These are phyloP conservation scores for Bruguiera hainesii DNA, from an alignment of 441 rosid species.

Conservation along the genomic window DNA sequence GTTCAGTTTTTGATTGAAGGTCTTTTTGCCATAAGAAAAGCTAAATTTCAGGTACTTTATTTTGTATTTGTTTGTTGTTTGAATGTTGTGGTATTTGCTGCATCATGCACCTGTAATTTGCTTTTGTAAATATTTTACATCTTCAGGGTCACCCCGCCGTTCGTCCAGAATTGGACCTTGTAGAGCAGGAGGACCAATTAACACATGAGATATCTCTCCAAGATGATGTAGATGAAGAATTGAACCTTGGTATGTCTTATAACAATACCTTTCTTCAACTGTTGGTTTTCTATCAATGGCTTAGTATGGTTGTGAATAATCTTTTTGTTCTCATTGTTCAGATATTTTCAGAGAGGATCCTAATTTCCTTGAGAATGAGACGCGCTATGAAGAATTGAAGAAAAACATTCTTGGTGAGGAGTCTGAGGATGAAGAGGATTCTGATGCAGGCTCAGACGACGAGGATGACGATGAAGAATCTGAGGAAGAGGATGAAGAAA, in stretches of 20 bases:
- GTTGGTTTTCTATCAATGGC: slow-evolving; percentile 5
- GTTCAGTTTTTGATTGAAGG: slow-evolving; percentile 87
- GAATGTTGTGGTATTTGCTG: not conserved
- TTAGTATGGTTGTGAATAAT: slow-evolving; percentile 1
- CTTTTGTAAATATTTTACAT: not conserved
- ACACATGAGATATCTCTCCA: slow-evolving; percentile 68
- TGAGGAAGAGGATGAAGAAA: slow-evolving; percentile 67
- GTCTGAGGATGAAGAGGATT: slow-evolving; percentile 66
- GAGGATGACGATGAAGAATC: slow-evolving; percentile 49
- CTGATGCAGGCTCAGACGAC: slow-evolving; percentile 51
- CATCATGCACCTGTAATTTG: not conserved
- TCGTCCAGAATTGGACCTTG: slow-evolving; percentile 78
- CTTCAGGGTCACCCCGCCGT: slow-evolving; percentile 83
- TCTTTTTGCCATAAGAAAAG: slow-evolving; percentile 67
- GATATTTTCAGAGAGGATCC: slow-evolving; percentile 79
- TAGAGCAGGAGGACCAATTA: slow-evolving; percentile 65
- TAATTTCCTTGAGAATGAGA: slow-evolving; percentile 68
- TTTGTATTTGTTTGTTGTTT: not conserved
- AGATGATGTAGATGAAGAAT: slow-evolving; percentile 60
- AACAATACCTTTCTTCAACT: slow-evolving; percentile 6
- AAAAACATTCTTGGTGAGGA: slow-evolving; percentile 72
- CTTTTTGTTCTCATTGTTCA: slow-evolving; percentile 23
- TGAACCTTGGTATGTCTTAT: slow-evolving; percentile 55
- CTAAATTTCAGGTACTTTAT: slow-evolving; percentile 64
- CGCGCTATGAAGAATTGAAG: slow-evolving; percentile 74